Base-by-base conservation (phyloP, 2,329 filamentous ascomycete genomes). In the Metarhizium robertsii region DNA sequence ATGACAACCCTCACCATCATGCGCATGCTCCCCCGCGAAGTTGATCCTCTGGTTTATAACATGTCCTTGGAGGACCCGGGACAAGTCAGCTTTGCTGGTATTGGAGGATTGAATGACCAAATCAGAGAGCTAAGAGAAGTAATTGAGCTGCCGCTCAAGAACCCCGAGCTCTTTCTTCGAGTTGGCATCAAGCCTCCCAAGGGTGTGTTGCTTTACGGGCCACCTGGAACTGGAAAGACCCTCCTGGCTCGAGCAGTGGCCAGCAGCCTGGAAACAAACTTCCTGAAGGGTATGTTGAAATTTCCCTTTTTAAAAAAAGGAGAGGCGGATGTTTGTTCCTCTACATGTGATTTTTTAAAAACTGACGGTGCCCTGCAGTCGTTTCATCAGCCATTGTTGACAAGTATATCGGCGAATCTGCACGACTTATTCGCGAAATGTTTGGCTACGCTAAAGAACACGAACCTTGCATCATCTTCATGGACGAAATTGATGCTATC, bases 1-100 rank as follows among this genome's bases (percentile, higher is more conserved):
- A 99, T 99, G 94, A 99, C 94, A 53, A 99, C 94, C 20, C 87
- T 99, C 64, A 99, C 94, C 58, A 99, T 99, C 74, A 99, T 99
- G 94, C 90, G 94, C 67, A 99, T 99, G 94, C 81, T 99, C 50
- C 95, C 94, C 58, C 88, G 94, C 71, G 94, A 99, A 78, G 95
- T 99, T 69, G 94, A 99, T 69, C 94, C 94, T 20, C 80, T 99
- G 63, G 94, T 99, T 64, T 99, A 99, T 83, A 99, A 99, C 79
- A 99, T 99, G 94, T 99, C 94, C 20, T 75, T 99, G 65, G 94
- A 99, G 73, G 94, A 99, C 70, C 94, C 94, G 0, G 94, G 94
- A 6, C 92, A 97, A 73, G 87, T 99, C 73, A 96, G 90, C 78
- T 99, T 99, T 73, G 92, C 87, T 45, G 94, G 95, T 65, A 99